Base-by-base conservation (phyloP, 2,329 filamentous ascomycete genomes). In the Alternaria sp. region DNA sequence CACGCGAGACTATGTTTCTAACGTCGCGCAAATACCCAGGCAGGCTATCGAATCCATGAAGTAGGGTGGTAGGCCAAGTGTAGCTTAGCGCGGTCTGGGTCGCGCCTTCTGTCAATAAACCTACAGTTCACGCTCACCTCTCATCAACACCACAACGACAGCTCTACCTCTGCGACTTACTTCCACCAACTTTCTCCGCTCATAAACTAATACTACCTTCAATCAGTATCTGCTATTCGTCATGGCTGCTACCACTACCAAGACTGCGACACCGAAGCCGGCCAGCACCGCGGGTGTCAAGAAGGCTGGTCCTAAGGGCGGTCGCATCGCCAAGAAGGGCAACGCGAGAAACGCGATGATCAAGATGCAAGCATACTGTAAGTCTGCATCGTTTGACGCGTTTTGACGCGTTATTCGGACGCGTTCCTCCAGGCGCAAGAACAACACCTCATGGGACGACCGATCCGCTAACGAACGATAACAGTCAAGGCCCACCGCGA, bases 361-460 rank as follows among this genome's bases (percentile, higher is more conserved):
- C 46, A 74, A 72, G 67, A 79, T 80, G 77, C 77, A 79, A 60
- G 72, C 69, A 28, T 80, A 69, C 68, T 79, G 77, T 79, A 60
- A 69, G 77, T 77, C 19, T 13, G 13, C 23, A 21, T 25, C 19
- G 4, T 55, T 63, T 54, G 51, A 69, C 72, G 70, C 69, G 69
- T 69, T 51, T 47, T 32, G 44, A 59, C 56, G 57, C 69, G 61
- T 65, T 55, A 67, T 59, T 44, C 10, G 23, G 28, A 72, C 71
- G 69, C 67, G 68, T 69, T 63, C 7, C 10, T 21, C 36, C 28
- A 36, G 15, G 50, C 54, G 19, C 25, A 25, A 17, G n/a, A 45
- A 49, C 50, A 46, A 19, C 19, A 28, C 43, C 9, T 12, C 19
- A n/a, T 32, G 45, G 26, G 50, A 58, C 13, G n/a, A 47, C 23